Conservation (phyloP, 2,329 filamentous ascomycete species). For the Trichoderma harzianum region DNA sequence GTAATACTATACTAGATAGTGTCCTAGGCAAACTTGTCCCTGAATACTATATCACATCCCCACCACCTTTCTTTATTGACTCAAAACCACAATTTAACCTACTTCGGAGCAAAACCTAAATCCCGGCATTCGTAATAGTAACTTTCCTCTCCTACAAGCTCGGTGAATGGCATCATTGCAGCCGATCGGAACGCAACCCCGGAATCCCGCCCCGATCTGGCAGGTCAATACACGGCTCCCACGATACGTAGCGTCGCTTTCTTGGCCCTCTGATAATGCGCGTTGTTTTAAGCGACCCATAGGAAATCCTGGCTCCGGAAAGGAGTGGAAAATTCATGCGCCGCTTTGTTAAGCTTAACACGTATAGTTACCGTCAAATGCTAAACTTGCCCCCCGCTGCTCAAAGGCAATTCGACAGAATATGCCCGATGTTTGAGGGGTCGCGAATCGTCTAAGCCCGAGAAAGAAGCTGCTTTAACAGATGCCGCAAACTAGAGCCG, state of each 20-base stretch:
- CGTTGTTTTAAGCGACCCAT: neutral
- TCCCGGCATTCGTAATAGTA: neutral
- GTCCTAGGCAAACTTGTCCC: neutral
- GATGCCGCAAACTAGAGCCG: neutral
- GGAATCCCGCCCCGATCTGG: constrained; percentile 15
- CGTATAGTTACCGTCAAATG: neutral
- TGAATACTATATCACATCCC: neutral
- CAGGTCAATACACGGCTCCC: neutral
- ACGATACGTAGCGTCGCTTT: neutral
- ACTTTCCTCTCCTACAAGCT: neutral
- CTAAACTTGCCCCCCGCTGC: neutral
- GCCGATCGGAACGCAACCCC: constrained; percentile 8
- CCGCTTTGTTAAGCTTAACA: constrained; percentile 14
- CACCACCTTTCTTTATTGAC: neutral
- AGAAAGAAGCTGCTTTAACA: constrained; percentile 4
- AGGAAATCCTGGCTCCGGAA: neutral
- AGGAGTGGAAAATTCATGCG: neutral
- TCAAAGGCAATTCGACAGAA: neutral
- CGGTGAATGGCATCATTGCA: constrained; percentile 13
- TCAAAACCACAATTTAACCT: neutral
- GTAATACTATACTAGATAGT: neutral
- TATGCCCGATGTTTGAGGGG: neutral
- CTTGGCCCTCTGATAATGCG: neutral
- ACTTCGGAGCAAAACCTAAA: neutral
- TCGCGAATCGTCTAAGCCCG: neutral